These are phyloP conservation scores for Kondoa subrosea DNA, from an alignment of 768 basidiomycete species.

Conservation along the genomic window DNA sequence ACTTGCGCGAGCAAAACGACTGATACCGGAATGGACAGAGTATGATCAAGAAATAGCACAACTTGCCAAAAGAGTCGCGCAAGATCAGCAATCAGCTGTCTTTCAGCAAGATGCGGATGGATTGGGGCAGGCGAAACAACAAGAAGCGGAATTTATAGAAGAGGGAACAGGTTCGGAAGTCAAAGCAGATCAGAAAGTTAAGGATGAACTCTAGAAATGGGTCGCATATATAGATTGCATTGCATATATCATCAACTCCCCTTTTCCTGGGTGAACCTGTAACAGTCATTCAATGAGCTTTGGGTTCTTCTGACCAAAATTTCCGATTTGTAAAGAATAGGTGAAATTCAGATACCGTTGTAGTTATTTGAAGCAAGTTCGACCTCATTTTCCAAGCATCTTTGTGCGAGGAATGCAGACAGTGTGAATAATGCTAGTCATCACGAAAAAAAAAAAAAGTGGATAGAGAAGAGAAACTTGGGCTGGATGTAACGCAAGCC, in stretches of 20 bases:
- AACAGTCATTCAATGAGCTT: no score
- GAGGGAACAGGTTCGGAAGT: conserved; percentile 13
- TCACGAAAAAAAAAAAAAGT: neutral
- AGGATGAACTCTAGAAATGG: neutral
- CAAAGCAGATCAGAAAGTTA: neutral
- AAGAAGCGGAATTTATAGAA: conserved; percentile 18
- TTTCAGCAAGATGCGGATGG: conserved; percentile 23
- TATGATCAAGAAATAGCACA: conserved; percentile 80
- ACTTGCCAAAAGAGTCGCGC: conserved; percentile 56
- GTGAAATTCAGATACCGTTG: neutral
- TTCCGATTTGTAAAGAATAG: neutral
- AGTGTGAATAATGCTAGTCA: neutral
- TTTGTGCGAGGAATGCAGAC: neutral
- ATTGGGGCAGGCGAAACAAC: conserved; percentile 25
- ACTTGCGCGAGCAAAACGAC: conserved; percentile 60
- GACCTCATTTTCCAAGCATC: neutral
- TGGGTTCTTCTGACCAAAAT: neutral
- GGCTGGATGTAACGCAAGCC: neutral
- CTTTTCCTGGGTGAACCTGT: no score
- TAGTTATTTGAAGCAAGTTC: neutral
- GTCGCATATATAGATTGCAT: neutral
- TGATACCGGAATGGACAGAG: conserved; percentile 93
- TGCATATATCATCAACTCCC: neutral
- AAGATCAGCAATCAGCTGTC: conserved; percentile 43
- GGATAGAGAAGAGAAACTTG: neutral